Base-by-base conservation (phyloP, 345 rosid genomes). In the Eucalyptus grandis region DNA sequence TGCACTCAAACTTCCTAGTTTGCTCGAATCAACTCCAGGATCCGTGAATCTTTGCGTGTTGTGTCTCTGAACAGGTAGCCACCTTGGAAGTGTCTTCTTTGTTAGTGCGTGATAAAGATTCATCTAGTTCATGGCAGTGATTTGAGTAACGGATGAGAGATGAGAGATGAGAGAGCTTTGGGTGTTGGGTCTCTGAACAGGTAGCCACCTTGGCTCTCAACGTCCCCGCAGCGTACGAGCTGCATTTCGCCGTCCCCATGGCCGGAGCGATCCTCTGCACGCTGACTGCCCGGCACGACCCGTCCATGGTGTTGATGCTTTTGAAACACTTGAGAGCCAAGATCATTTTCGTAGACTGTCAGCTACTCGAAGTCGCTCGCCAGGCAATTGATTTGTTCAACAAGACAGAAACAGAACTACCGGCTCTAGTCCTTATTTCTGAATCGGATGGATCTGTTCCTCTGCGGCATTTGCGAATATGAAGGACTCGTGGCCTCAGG, bases 201-300 rank as follows among this genome's bases (percentile, higher is more conserved):
- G 96, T 97, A 89, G 97, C 97, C 11, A 92, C 91, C n/a, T 89
- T 97, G 62, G 93, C 96, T 12, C 96, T 95, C 7, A 95, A 97
- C 89, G 95, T 97, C 89, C 99, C 96, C 34, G 99, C 98, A 30
- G 94, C 93, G 96, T 93, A 93, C 49, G 99, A 97, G 94, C 96
- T 96, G 83, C 98, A 96, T 91, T 97, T 97, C 58, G 96, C 95
- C 3, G 97, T 94, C 54, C 99, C 98, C 40, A 97, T 96, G 98
- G 95, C 95, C 3, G 97, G 98, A 62, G 95, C 94, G 13, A 89
- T 97, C 81, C 95, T 96, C 44, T 97, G 98, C 80, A 89, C 98
- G 1, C 98, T 97, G 40, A 97, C 95, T 53, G 51, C 96, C 4
- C 95, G 97, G 22, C 93, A 86, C 4, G 97, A 97, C 50, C 89